Evolutionary conservation across 805 yeast genomes (phyloP).

Genomic region (Metschnikowia gelsemii): DNA sequence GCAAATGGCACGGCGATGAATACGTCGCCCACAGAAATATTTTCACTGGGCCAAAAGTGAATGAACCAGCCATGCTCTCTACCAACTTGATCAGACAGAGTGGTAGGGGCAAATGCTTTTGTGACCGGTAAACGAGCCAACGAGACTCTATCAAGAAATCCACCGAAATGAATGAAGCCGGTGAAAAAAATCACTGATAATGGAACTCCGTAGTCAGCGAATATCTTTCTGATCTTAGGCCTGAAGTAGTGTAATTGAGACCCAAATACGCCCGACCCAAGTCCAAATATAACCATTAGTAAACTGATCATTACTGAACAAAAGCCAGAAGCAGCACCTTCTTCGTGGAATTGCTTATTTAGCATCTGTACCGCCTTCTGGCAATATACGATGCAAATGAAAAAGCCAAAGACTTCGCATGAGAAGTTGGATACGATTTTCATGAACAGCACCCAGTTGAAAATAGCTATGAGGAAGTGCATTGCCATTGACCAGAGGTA

Average conservation of each 20-base stretch:
- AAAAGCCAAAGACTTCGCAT: constrained; percentile 91
- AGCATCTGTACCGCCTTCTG: constrained; percentile 89
- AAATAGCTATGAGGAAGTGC: constrained; percentile 70
- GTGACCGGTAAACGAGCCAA: constrained; percentile 69
- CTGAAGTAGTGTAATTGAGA: constrained; percentile 59
- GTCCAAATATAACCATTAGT: constrained; percentile 75
- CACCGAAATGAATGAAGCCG: constrained; percentile 91
- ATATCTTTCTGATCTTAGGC: constrained; percentile 59
- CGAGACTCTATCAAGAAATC: constrained; percentile 54
- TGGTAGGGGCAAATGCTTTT: constrained; percentile 73
- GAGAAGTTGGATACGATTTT: constrained; percentile 76
- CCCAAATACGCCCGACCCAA: constrained; percentile 59
- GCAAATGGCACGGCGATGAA: constrained; percentile 95
- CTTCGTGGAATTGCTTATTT: constrained; percentile 58
- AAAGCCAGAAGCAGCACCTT: constrained; percentile 53
- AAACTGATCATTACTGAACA: constrained; percentile 73
- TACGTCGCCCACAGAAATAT: constrained; percentile 66
- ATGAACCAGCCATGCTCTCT: constrained; percentile 73
- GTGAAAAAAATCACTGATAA: constrained; percentile 83
- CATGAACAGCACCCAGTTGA: constrained; percentile 66
- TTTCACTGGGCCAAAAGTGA: constrained; percentile 61
- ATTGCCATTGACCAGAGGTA: constrained; percentile 86
- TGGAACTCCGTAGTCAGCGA: constrained; percentile 87
- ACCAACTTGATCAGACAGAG: constrained; percentile 21
- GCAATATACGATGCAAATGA: constrained; percentile 82